Evolutionary conservation across 352 stramenopile genomes (phyloP), one percentile per base, ranked within the genome.

Genomic region (Albugo laibachii): DNA sequence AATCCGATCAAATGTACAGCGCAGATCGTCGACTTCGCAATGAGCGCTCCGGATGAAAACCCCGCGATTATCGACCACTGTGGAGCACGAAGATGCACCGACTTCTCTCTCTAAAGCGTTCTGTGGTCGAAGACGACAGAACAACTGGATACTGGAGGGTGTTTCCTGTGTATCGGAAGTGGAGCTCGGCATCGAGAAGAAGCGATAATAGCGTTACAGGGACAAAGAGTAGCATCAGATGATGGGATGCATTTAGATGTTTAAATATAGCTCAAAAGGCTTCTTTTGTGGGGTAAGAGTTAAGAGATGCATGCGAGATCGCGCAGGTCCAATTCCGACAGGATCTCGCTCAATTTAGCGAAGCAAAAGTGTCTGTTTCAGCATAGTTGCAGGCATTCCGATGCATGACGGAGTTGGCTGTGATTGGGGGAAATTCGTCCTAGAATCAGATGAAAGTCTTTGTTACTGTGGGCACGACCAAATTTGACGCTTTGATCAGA

Each of bases 401-500:
- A 31, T 31, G 24, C 24, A 31, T 3, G 24, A 8, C 24, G 3
- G 24, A 31, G 24, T 10, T 8, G n/a, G 24, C 8, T 31, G 3
- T 31, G 24, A 31, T 31, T 31, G 24, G 24, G 3, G 24, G 24
- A 31, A n/a, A 31, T 31, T 31, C 24, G 24, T 31, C 3, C 24
- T 31, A 31, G 24, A 31, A 31, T 8, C 8, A 8, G 8, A 43
- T 43, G 38, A 3, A 8, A 43, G 79, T 86, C 45, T 96, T 97
- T 50, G 85, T 95, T 53, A 96, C 86, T 1, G 88, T 97, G 21
- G 88, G 88, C n/a, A 97, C 88, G 43, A 96, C 88, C 50, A 84
- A 81, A 49, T 97, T 97, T 56, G 84, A 96, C 43, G 75, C 65
- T 49, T 63, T 97, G 15, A 60, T 96, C n/a, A 44, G 57, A 42